Base-by-base conservation (phyloP, 179 eudicot species). In the Patellifolia procumbens region DNA sequence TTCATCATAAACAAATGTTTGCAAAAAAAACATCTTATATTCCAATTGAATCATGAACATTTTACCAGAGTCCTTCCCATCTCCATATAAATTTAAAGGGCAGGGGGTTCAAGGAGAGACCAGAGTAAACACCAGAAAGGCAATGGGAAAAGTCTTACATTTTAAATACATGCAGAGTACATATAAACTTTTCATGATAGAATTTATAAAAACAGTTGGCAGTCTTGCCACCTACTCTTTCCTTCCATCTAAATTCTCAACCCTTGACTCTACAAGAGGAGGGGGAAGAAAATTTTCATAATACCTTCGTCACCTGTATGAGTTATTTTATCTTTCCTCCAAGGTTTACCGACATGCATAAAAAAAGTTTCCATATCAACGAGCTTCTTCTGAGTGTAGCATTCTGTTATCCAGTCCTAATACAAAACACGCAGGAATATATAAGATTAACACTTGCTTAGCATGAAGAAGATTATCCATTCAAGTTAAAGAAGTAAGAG, bases 301-400 rank as follows among this genome's bases (percentile, higher is more conserved):
- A 76, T 77, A 94, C 98, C 98, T 87, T 85, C 73, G 70, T 73
- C 83, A 29, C 83, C 76, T 64, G 82, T 83, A 71, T 73, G 78
- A 48, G 85, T 82, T 49, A 67, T 49, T 26, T 80, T 76, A 56
- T 83, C 83, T 75, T 73, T 89, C 85, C 85, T 84, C 99, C 99
- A 95, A 70, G 97, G 97, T 83, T 89, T 92, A 65, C 99, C 99
- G 83, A 87, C 87, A 87, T 92, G 86, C 89, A 95, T 82, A 72
- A 95, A 88, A 83, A 88, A 92, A 73, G 76, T 82, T 81, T 92
- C 99, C 77, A 95, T 89, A 52, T 90, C 99, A 76, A 91, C 90
- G 78, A 95, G 97, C 86, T 91, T 91, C 81, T 85, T 91, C 83
- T 90, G 93, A 70, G 70, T 78, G 77, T 90, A 83, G 66, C 97